Evolutionary conservation across 192 early-diverging fungal species (phyloP), one percentile per base, ranked within the genome.

Genomic region (Linnemannia schmuckeri): DNA sequence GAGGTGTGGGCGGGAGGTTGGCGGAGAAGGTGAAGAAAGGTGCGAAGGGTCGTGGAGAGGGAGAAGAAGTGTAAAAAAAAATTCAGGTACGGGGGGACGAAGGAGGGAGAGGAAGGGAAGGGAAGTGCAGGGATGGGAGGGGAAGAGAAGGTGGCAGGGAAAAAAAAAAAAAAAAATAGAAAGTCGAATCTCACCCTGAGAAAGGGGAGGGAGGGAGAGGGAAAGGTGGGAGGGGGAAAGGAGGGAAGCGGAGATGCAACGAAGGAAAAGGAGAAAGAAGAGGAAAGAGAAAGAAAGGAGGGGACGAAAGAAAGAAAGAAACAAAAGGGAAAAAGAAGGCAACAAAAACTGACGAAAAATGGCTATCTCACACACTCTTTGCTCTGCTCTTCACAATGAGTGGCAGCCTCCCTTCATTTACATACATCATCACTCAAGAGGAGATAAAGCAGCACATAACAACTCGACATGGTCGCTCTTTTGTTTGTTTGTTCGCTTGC

Each of bases 211-310:
- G 38, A 40, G 33, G 3, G 35, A 41, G 30, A 69, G 40, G 38
- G 70, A 10, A 40, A 27, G 66, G 37, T 37, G 66, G 70, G 15
- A 2, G n/a, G 40, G 38, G 35, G 22, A 73, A 46, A 44, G 41
- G 40, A 18, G 35, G 69, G 41, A 46, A 46, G 72, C 72, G 42
- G 42, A 22, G 72, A 73, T 73, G 72, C 72, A 42, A 73, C 38
- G 17, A 61, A 27, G 55, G n/a, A 42, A 42, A 73, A 13, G n/a
- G 18, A 20, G n/a, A n/a, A 73, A 42, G 22, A 73, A 24, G n/a
- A 73, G 42, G 18, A n/a, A 15, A 57, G 24, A n/a, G 27, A n/a
- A 18, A 61, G n/a, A 27, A 27, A 61, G 55, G 15, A 20, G 15
- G 49, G 6, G 49, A 52, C 6, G 49, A 22, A 18, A 20, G 52